Evolutionary conservation across 495 filamentous ascomycete genomes (phyloP).

Genomic region (Bacidia gigantensis): DNA sequence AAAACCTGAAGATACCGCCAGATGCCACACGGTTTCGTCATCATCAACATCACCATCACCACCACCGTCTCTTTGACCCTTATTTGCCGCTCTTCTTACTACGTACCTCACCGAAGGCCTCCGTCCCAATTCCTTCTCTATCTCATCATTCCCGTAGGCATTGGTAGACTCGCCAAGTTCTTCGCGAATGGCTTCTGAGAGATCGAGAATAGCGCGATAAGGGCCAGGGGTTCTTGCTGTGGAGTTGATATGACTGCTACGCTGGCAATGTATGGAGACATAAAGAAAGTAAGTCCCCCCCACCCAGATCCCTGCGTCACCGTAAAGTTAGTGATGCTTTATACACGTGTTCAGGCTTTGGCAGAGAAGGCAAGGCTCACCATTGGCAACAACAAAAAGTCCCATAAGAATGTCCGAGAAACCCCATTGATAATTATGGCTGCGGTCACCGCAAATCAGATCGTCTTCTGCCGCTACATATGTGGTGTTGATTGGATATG

Average conservation of each 20-base stretch:
- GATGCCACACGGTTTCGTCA: not conserved
- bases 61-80: not conserved
- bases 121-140: not conserved
- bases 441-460: not conserved
- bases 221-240: conserved; percentile 1
- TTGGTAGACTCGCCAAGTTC: conserved; percentile 3
- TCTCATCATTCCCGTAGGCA: conserved; percentile 3
- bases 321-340: too few relatives aligned
- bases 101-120: not conserved
- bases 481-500: not conserved
- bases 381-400: not conserved
- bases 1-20: not conserved
- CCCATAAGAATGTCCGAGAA: not conserved
- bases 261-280: not conserved
- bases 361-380: not conserved
- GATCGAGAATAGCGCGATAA: conserved; percentile 7
- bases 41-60: not conserved
- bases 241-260: conserved; percentile 3
- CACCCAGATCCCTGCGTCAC: not conserved
- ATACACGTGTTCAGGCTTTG: too few relatives aligned
- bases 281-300: not conserved
- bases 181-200: conserved; percentile 5
- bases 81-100: not conserved
- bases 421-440: conserved; percentile 5
- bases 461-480: not conserved